These are phyloP conservation scores for Alternaria sp. DNA, from an alignment of 2,329 filamentous ascomycete genomes.

Conservation along the genomic window DNA sequence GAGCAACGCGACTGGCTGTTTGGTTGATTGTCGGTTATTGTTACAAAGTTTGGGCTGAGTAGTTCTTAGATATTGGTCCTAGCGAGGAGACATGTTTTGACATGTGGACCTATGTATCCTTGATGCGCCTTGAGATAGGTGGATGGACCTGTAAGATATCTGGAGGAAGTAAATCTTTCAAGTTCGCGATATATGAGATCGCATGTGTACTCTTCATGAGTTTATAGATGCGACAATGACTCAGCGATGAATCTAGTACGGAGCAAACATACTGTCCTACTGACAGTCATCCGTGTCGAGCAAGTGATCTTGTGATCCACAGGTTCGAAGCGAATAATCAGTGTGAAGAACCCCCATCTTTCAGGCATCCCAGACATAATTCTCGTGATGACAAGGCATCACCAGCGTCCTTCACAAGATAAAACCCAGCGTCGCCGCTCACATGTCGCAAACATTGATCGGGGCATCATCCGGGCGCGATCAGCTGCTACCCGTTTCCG, in stretches of 20 bases:
- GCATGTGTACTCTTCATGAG: neutral
- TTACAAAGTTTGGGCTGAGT: constrained; percentile 48
- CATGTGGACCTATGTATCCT: constrained; percentile 48
- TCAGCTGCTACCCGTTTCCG: constrained; percentile 16
- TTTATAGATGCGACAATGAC: no score
- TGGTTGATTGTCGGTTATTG: constrained; percentile 48
- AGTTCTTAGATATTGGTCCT: constrained; percentile 47
- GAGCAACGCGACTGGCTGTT: constrained; percentile 49
- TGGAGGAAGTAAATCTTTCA: neutral
- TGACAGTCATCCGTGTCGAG: neutral
- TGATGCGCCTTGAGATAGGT: constrained; percentile 5
- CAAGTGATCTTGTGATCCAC: constrained; percentile 7
- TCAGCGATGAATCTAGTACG: neutral
- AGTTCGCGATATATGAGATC: neutral
- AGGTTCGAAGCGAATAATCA: neutral
- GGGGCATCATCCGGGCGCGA: neutral
- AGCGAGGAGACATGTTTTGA: constrained; percentile 47
- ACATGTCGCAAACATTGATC: constrained; percentile 1
- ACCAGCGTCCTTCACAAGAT: neutral
- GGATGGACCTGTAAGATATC: neutral
- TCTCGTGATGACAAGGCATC: neutral
- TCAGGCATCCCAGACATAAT: neutral
- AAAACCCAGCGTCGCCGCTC: neutral
- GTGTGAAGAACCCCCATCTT: neutral
- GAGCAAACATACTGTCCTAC: neutral